Percentiles rank a stretch among this genome's conserved stretches.
phyloP scores from a whole-genome alignment of 345 rosid species.

The Abelmoschus esculentus region DNA sequence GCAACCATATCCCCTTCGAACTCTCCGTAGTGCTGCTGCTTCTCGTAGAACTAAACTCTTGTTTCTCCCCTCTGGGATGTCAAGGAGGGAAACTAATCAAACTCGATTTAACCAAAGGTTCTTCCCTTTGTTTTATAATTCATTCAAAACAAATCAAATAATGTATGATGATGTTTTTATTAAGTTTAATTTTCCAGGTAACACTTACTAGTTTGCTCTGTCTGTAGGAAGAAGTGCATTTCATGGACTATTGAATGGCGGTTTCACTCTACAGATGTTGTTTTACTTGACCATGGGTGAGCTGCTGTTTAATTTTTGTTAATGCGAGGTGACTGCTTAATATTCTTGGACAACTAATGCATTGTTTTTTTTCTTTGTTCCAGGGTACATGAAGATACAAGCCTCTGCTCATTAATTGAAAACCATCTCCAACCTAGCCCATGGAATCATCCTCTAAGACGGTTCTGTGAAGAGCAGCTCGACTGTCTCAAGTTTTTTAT shows the following conservation, averaged over 20 bases:
- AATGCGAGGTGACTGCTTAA: neutral
- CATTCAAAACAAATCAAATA: neutral
- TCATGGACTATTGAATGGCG: slow-evolving; percentile 92
- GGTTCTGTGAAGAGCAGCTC: slow-evolving; percentile 51
- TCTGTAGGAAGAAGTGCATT: slow-evolving; percentile 48
- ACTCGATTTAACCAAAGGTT: slow-evolving; percentile 42
- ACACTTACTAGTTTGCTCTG: neutral
- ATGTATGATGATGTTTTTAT: neutral
- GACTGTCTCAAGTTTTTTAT: slow-evolving; percentile 60
- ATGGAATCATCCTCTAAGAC: slow-evolving; percentile 56
- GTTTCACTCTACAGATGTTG: slow-evolving; percentile 63
- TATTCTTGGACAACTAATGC: slow-evolving; percentile 1
- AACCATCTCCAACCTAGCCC: slow-evolving; percentile 78
- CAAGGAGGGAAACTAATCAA: slow-evolving; percentile 59
- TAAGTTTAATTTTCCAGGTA: neutral
- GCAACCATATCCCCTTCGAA: slow-evolving; percentile 30
- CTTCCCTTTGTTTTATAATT: neutral
- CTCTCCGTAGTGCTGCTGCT: slow-evolving; percentile 48
- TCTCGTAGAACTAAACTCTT: slow-evolving; percentile 50
- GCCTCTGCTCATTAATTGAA: slow-evolving; percentile 42
- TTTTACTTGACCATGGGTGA: slow-evolving; percentile 62
- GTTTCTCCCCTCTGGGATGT: slow-evolving; percentile 68
- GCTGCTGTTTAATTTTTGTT: slow-evolving; percentile 7
- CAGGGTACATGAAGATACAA: slow-evolving; percentile 68
- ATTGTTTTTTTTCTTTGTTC: slow-evolving; percentile 1